phyloP scores from a whole-genome alignment of 2,329 filamentous ascomycete genomes.

The Monilinia fructigena region DNA sequence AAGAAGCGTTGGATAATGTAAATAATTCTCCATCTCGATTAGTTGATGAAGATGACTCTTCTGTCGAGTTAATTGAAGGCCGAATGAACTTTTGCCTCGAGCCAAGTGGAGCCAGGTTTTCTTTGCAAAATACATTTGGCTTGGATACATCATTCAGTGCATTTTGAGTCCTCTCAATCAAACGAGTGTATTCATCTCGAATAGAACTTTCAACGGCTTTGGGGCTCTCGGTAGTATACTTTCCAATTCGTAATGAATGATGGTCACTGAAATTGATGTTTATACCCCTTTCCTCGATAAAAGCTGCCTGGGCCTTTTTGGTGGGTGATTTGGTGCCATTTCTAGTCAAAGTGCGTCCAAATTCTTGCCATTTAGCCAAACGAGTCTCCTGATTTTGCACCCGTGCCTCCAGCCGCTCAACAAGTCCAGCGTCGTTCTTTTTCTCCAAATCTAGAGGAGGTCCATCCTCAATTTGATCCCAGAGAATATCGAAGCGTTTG shows the following conservation, averaged over 20 bases:
- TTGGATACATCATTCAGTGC: constrained; percentile 38
- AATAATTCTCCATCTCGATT: constrained; percentile 32
- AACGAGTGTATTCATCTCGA: constrained; percentile 36
- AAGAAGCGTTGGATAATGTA: not conserved
- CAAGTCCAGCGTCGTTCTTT: constrained; percentile 48
- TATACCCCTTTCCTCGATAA: constrained; percentile 38
- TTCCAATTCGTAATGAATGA: constrained; percentile 48
- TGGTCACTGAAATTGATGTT: constrained; percentile 57
- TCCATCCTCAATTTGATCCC: constrained; percentile 63
- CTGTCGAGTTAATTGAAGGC: not conserved
- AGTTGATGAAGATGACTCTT: constrained; percentile 9
- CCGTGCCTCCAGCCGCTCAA: constrained; percentile 70
- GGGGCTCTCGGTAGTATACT: constrained; percentile 37
- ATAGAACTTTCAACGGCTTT: constrained; percentile 18
- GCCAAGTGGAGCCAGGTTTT: not conserved
- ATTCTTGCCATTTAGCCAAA: constrained; percentile 71
- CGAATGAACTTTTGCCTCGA: not conserved
- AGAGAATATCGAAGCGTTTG: constrained; percentile 67
- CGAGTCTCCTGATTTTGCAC: constrained; percentile 66
- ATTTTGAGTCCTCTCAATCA: constrained; percentile 37
- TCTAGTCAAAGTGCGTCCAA: constrained; percentile 46
- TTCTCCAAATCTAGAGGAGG: constrained; percentile 57
- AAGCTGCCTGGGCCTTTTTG: constrained; percentile 25
- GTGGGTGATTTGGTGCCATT: constrained; percentile 32
- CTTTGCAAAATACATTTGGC: constrained; percentile 21